These are phyloP conservation scores for Flaveria robusta DNA, from an alignment of 129 eudicot species.

Conservation along the genomic window DNA sequence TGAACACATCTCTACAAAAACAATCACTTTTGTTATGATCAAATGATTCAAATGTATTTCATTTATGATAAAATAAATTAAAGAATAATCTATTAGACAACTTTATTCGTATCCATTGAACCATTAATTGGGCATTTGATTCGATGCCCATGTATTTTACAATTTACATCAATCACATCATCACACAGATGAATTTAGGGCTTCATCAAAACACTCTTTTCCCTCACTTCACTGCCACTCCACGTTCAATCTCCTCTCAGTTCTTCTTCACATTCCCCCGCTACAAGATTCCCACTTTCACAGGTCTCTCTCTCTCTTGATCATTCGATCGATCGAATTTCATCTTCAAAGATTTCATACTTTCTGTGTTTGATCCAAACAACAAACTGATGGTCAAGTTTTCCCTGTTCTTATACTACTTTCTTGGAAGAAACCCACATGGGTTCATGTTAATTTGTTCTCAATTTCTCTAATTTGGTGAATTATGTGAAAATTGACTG, in stretches of 20 bases:
- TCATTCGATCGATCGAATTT: conserved; percentile 13
- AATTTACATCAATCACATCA: not conserved
- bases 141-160: not conserved
- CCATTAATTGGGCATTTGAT: conserved; percentile 20
- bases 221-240: conserved; percentile 28
- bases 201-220: conserved; percentile 24
- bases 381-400: not conserved
- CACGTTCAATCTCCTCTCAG: conserved; percentile 10
- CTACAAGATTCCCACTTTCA: conserved; percentile 32
- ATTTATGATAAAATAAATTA: not conserved
- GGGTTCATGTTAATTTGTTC: conserved; percentile 23
- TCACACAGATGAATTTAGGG: conserved; percentile 45
- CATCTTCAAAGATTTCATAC: conserved; percentile 22
- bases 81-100: not conserved
- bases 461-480: not conserved
- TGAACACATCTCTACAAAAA: not conserved
- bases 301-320: conserved; percentile 40
- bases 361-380: conserved; percentile 27
- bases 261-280: conserved; percentile 28
- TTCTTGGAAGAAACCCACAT: conserved; percentile 6
- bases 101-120: not conserved
- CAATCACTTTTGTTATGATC: not conserved
- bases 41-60: not conserved
- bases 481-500: not conserved
- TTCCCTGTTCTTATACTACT: not conserved